phyloP scores from a whole-genome alignment of 179 eudicot genomes.

The Beta corolliflora region DNA sequence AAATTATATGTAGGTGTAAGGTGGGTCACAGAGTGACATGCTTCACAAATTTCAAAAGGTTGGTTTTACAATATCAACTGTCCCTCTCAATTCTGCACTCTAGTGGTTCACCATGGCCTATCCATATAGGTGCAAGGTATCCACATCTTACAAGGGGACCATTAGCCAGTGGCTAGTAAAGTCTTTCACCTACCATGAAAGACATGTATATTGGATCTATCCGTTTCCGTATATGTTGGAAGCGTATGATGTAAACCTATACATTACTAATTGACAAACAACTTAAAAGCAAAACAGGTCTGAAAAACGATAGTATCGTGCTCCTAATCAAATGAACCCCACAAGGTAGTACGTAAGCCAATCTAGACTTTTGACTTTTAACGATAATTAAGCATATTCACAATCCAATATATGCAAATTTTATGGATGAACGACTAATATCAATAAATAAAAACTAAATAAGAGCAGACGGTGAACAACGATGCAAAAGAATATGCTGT shows the following conservation, averaged over 20 bases:
- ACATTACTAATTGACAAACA: slow-evolving; percentile 12
- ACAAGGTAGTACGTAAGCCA: background rate
- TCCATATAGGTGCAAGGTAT: slow-evolving; percentile 13
- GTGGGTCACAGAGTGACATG: slow-evolving; percentile 22
- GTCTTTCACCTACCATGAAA: slow-evolving; percentile 25
- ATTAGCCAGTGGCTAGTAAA: slow-evolving; percentile 17
- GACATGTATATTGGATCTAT: slow-evolving; percentile 7
- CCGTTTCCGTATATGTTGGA: slow-evolving; percentile 24
- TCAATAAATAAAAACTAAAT: background rate
- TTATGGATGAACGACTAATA: background rate
- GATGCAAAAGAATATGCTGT: background rate
- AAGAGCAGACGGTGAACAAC: background rate
- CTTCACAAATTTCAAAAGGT: slow-evolving; percentile 21
- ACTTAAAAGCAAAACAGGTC: background rate
- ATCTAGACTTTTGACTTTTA: background rate
- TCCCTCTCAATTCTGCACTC: slow-evolving; percentile 19
- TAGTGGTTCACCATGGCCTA: slow-evolving; percentile 27
- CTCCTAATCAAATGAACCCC: background rate
- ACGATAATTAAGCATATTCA: background rate
- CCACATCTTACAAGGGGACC: slow-evolving; percentile 30
- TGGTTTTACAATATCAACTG: slow-evolving; percentile 15
- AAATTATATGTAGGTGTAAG: background rate
- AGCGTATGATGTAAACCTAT: slow-evolving; percentile 4
- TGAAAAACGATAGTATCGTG: background rate
- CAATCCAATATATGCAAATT: background rate